Evolutionary conservation across 495 filamentous ascomycete genomes (phyloP), one percentile per base, ranked within the genome.

Genomic region (Daldinia decipiens): DNA sequence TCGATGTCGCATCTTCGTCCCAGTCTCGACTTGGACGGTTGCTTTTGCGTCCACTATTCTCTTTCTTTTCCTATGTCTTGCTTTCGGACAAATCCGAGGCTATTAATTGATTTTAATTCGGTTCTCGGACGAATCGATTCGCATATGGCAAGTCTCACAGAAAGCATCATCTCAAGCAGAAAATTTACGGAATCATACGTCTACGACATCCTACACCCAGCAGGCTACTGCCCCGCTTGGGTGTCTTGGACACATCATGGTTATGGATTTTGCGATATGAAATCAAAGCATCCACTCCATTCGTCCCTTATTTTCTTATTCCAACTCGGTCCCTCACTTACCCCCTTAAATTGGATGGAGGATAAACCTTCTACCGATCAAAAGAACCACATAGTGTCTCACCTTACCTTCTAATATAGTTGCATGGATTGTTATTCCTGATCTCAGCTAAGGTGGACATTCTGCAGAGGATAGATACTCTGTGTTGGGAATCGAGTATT

Each of bases 211-310:
- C 85, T 87, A 87, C 83, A 75, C 82, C 82, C 80, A 78, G 78
- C 79, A 80, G 81, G 79, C 79, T 84, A 82, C 82, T 79, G 82
- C 81, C 73, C 80, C 76, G 67, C 76, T 75, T 77, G 79, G 79
- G 83, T 78, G 85, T 79, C 79, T 88, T 87, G 86, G 85, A 87
- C 82, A 87, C 79, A 82, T 83, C 79, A 87, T 86, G 79, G 70
- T 86, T 87, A 87, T 78, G 79, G 78, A 79, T 84, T 85, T 85
- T 86, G 84, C 83, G 77, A 85, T 83, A 84, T 82, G 74, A 69
- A 52, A 61, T 68, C 71, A 68, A 67, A 55, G 53, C 43, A 70
- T 72, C 68, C 45, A 65, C 66, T 59, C 59, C 50, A 59, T 59
- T 59, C 61, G 50, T 47, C 64, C 63, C 64, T 68, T 64, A 59